Evolutionary conservation across 306 rosid species (phyloP), one percentile per base, ranked within the genome.

Genomic region (Pyrus bretschneideri): DNA sequence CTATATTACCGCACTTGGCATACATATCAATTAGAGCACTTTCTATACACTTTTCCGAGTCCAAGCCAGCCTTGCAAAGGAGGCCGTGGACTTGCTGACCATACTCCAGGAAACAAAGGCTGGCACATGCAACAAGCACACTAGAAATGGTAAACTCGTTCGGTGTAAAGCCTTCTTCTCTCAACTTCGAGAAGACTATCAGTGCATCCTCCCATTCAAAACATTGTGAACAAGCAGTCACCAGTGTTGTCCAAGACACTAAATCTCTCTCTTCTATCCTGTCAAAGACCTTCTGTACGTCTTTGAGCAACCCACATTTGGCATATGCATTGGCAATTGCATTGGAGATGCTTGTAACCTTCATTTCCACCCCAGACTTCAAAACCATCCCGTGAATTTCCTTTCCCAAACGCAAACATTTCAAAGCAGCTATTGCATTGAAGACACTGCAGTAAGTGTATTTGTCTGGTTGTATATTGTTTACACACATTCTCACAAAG

Each of bases 11-110:
- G 38, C 96, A 88, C 80, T 87, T 92, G 23, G 93, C 87, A 59
- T 88, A 88, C 96, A 88, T 87, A 81, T 92, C 87, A 76, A 92
- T 83, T 29, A 90, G 81, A 73, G 93, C 88, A 80, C 96, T 90
- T 83, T 88, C 91, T 58, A 86, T 77, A 80, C 92, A 90, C 40
- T 81, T 85, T 15, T 90, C 87, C 7, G 83, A 49, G 64, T 84
- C 89, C 77, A 83, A 76, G 80, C 84, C 81, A 21, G 80, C 87
- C 86, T 90, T 92, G 86, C 88, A 84, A 69, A 85, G 76, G 19
- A 88, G 71, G 35, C 91, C 89, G 29, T 92, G 96, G 76, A 88
- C 75, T 82, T 92, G 96, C 70, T 82, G 87, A 57, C 96, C 93
- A 21, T 73, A 75, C 35, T 90, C 91, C 23, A 90, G 87, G 70